These are phyloP conservation scores for Hypomyces rosellus DNA, from an alignment of 2,329 filamentous ascomycete genomes.

Conservation along the genomic window DNA sequence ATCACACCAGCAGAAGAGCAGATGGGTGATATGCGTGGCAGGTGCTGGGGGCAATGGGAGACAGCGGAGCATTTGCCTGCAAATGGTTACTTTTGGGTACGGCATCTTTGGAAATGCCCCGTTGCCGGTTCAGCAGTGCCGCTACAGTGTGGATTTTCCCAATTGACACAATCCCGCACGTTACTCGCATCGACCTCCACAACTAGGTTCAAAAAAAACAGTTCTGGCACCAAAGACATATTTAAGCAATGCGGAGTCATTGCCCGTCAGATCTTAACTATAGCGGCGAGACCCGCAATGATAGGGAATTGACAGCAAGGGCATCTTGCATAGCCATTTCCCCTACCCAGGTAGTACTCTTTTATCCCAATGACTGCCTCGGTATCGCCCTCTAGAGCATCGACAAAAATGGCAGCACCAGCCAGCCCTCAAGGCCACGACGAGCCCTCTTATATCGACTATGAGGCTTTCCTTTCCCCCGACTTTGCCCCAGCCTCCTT, in stretches of 20 bases:
- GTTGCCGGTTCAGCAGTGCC: background rate
- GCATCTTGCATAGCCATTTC: no score
- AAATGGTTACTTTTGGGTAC: background rate
- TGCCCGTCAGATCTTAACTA: no score
- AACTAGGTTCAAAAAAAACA: no score
- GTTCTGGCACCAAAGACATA: no score
- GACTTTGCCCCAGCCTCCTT: slow-evolving; percentile 75
- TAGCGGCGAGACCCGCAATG: no score
- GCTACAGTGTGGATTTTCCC: background rate
- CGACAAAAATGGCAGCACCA: slow-evolving; percentile 7
- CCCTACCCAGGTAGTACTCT: no score
- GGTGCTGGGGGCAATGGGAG: background rate
- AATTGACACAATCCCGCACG: background rate
- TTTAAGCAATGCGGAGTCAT: no score
- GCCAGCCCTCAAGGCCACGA: slow-evolving; percentile 1
- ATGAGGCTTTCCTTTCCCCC: slow-evolving; percentile 81
- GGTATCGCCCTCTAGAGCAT: no score
- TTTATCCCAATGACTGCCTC: no score
- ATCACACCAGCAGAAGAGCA: background rate
- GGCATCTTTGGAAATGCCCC: background rate
- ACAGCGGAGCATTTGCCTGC: background rate
- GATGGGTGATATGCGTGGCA: background rate
- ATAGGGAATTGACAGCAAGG: no score
- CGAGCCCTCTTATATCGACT: slow-evolving; percentile 87
- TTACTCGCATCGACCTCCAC: no score